A percentile compares a stretch with the other conserved stretches of the same genome.
Evolutionary conservation across 2,329 filamentous ascomycete species (phyloP).

Genomic region (Colletotrichum godetiae): DNA sequence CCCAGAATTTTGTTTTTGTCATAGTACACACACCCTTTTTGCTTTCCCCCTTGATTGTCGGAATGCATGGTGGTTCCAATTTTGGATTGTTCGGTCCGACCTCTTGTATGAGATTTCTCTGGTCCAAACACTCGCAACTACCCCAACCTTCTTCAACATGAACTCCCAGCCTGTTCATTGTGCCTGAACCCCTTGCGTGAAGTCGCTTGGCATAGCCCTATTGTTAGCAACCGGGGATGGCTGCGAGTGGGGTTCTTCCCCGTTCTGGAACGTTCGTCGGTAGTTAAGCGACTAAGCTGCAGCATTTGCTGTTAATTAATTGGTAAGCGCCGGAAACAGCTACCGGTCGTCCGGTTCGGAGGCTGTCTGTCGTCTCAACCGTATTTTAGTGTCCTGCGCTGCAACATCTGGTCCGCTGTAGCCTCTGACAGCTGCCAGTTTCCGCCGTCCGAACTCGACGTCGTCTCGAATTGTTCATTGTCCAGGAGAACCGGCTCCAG

Average conservation of each 20-base stretch:
- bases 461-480: slow-evolving; percentile 1
- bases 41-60: background rate
- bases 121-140: slow-evolving; percentile 8
- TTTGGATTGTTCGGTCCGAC: slow-evolving; percentile 19
- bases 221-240: slow-evolving; percentile 26
- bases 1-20: background rate
- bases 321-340: slow-evolving; percentile 18
- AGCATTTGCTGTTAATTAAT: background rate
- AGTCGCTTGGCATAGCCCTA: slow-evolving; percentile 25
- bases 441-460: slow-evolving; percentile 5
- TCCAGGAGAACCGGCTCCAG: slow-evolving; percentile 48
- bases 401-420: slow-evolving; percentile 1
- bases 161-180: slow-evolving; percentile 9
- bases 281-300: slow-evolving; percentile 17
- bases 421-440: slow-evolving; percentile 6
- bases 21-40: background rate
- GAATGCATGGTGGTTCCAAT: slow-evolving; percentile 12
- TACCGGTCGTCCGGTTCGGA: slow-evolving; percentile 16
- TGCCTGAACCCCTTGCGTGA: slow-evolving; percentile 19
- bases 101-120: slow-evolving; percentile 15
- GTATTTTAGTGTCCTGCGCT: slow-evolving; percentile 8
- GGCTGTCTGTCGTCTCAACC: slow-evolving; percentile 23
- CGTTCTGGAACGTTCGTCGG: slow-evolving; percentile 32
- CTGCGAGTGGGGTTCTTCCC: slow-evolving; percentile 22
- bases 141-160: background rate